Conservation (phyloP, 305 asterid genomes). For the Fraxinus greggii region DNA sequence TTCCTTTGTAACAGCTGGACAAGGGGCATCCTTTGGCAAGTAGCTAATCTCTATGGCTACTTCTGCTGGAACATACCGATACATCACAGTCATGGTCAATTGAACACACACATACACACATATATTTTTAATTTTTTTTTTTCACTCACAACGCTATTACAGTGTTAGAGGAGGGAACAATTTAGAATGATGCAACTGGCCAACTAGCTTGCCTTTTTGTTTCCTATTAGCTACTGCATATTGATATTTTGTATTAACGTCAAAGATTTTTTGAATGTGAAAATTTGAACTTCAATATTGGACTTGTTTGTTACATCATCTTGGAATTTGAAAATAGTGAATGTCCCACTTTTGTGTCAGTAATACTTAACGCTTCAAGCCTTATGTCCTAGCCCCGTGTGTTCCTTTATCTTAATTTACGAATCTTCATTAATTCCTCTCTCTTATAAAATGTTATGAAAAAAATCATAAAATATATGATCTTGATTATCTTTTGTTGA, state of each 20-base stretch:
- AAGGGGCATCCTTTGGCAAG: neutral
- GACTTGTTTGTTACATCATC: neutral
- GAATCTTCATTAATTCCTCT: neutral
- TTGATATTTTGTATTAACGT: neutral
- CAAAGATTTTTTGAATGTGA: neutral
- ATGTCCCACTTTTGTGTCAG: neutral
- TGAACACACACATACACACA: too few species aligned
- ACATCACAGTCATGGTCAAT: neutral
- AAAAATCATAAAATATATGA: neutral
- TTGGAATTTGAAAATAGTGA: neutral
- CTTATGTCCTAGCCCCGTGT: neutral
- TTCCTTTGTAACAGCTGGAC: neutral
- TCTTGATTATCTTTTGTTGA: neutral
- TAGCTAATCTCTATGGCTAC: neutral
- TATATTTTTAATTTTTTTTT: too few species aligned
- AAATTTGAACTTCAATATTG: neutral
- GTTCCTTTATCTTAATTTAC: neutral
- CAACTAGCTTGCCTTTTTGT: neutral
- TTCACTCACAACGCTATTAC: too few species aligned
- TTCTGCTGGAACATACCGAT: neutral
- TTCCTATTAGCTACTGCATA: neutral
- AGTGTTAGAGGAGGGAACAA: neutral
- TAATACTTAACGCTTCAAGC: neutral
- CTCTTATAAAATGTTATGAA: neutral
- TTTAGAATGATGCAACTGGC: neutral